Evolutionary conservation across 768 basidiomycete genomes (phyloP).

Genomic region (Amanita rimosa): DNA sequence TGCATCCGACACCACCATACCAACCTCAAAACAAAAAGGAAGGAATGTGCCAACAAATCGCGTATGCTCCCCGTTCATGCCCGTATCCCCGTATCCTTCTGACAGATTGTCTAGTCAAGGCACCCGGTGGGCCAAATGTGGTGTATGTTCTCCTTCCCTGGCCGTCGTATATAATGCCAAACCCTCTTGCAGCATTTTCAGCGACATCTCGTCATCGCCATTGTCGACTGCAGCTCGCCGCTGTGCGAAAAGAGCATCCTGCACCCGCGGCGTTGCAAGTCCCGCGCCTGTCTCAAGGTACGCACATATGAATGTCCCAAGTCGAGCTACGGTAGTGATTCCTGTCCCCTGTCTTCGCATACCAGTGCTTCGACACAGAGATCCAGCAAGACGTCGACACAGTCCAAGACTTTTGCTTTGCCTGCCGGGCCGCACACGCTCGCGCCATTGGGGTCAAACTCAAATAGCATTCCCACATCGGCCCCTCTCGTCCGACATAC

Average conservation of each 20-base stretch:
- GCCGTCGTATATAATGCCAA: slow-evolving; percentile 3
- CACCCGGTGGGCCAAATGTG: slow-evolving; percentile 63
- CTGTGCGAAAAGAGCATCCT: slow-evolving; percentile 53
- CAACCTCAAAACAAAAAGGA: too few species aligned
- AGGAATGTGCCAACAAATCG: slow-evolving; percentile 66
- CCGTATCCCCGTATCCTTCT: not conserved
- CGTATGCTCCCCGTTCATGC: slow-evolving; percentile 35
- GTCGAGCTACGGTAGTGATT: not conserved
- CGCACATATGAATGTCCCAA: slow-evolving; percentile 13
- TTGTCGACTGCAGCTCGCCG: slow-evolving; percentile 60
- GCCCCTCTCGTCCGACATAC: too few species aligned
- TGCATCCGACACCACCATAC: not conserved
- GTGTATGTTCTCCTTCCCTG: slow-evolving; percentile 29
- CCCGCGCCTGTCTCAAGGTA: slow-evolving; percentile 46
- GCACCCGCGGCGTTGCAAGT: slow-evolving; percentile 47
- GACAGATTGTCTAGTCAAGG: slow-evolving; percentile 45
- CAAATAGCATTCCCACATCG: not conserved
- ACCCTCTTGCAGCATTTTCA: slow-evolving; percentile 54
- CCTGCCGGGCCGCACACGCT: slow-evolving; percentile 50
- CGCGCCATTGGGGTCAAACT: slow-evolving; percentile 16
- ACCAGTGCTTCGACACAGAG: slow-evolving; percentile 56
- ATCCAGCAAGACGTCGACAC: slow-evolving; percentile 59
- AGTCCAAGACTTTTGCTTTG: slow-evolving; percentile 62
- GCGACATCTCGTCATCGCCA: slow-evolving; percentile 60
- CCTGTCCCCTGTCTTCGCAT: not conserved